Evolutionary conservation across 2,329 filamentous ascomycete genomes (phyloP).

Genomic region (Colletotrichum sp.): DNA sequence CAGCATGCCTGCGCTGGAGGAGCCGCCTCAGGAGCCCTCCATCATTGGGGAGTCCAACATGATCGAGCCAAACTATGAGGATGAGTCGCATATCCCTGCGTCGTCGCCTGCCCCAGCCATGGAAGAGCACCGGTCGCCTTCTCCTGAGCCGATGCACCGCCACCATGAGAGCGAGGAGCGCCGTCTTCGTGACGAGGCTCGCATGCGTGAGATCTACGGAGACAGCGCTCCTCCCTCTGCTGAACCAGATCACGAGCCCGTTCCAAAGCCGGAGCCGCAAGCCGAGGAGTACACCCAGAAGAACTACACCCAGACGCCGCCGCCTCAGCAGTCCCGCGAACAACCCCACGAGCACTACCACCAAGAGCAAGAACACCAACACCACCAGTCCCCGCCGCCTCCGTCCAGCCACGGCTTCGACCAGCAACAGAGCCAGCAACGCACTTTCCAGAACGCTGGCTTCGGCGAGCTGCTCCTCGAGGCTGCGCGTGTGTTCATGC

Average conservation of each 20-base stretch:
- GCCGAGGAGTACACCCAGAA: neutral
- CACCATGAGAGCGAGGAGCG: conserved; percentile 36
- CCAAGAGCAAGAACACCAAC: conserved; percentile 21
- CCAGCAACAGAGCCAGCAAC: conserved; percentile 22
- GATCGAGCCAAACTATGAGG: conserved; percentile 14
- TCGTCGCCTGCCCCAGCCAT: neutral
- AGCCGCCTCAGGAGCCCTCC: neutral
- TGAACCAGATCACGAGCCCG: conserved; percentile 12
- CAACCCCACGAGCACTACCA: conserved; percentile 15
- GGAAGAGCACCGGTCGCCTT: neutral
- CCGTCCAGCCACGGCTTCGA: conserved; percentile 33
- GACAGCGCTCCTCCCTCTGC: conserved; percentile 25
- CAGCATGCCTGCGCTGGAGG: neutral
- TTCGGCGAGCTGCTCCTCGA: conserved; percentile 60
- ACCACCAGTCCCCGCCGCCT: conserved; percentile 25
- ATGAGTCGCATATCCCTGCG: neutral
- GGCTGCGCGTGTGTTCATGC: conserved; percentile 57
- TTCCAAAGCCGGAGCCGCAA: conserved; percentile 9
- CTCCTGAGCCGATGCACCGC: conserved; percentile 11
- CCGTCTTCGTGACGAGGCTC: conserved; percentile 51
- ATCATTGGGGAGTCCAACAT: conserved; percentile 6
- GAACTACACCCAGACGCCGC: neutral
- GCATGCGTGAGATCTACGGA: conserved; percentile 60
- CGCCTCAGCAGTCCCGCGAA: neutral
- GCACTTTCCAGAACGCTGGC: conserved; percentile 46